Evolutionary conservation across 441 rosid species (phyloP), one percentile per base, ranked within the genome.

Genomic region (Adansonia madagascariensis): DNA sequence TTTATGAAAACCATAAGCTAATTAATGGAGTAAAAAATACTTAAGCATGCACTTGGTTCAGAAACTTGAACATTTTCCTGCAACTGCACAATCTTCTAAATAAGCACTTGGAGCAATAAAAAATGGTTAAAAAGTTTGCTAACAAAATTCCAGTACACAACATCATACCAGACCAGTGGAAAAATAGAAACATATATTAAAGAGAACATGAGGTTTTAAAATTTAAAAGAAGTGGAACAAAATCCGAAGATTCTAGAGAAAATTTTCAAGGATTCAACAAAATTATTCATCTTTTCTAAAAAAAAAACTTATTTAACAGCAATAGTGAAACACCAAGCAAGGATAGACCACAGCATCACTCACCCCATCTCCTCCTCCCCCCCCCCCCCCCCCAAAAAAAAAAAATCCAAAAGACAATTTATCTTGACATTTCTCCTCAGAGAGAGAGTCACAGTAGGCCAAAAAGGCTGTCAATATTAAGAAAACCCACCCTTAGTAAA

Each of bases 41-140:
- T 27, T 50, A 18, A 66, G n/a, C 71, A 9, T 20, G 71, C 71
- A 44, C 50, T 66, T 66, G 71, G 71, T 66, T 66, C 50, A 66
- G 52, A 66, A 66, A 66, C 53, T 31, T 55, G 62, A 71, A 50
- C 61, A 71, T 52, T 60, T 60, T 60, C 39, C 31, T 27, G 65
- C 35, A 60, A 60, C 65, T 60, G 65, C 31, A 60, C 12, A 15
- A 35, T 70, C 10, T 17, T 31, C 24, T 50, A 57, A 73, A 18
- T 56, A 12, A 44, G 41, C 75, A 73, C 35, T 56, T 11, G 39
- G 44, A 55, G 14, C 3, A 69, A 12, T 22, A 57, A 73, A 56
- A 57, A 41, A 14, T 3, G 64, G 35, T 17, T 57, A 14, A 73
- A 17, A 62, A 41, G 52, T 12, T 57, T 39, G 18, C 14, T 18